Base-by-base conservation (phyloP, 2,329 filamentous ascomycete genomes). In the Fusarium graminum region DNA sequence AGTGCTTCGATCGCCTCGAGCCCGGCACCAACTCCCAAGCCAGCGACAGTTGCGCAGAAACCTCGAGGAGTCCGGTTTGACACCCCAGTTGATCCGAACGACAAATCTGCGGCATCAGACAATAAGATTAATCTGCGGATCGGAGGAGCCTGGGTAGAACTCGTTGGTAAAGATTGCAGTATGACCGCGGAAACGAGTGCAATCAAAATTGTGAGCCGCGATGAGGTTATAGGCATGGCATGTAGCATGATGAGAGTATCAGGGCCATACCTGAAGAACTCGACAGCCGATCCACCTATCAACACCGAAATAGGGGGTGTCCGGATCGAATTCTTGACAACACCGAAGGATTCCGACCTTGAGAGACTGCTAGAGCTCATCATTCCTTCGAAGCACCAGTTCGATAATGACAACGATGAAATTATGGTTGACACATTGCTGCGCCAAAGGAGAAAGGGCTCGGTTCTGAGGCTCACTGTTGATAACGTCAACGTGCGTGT, bases 391-490 rank as follows among this genome's bases (percentile, higher is more conserved):
- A 95, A 93, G 67, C 89, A 95, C 76, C 93, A 94, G 65, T 97
- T 95, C 71, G 85, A 89, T 67, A 90, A 94, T 62, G 88, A 89
- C 44, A 92, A 96, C 61, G 93, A 97, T 70, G 94, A 98, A 72
- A 97, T 99, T 61, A 89, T 99, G 83, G 87, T 99, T 22, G 94
- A 98, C 70, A 97, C 93, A 1, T 83, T 99, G 1, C 80, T 98
- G 14, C 86, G 92, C 22, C 95, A 99, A 76, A 85, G 95, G 60
- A 86, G 90, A 52, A 94, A 97, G 77, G 95, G 94, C 0, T 89
- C 92, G 11, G 90, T 98, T 8, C 80, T 97, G 29, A 88, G 92
- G 46, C 76, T 92, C 7, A 88, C 86, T 5, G 74, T 96, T 7
- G 88, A 88, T 28, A 84, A 85, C 28, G 77, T 93, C 17, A 87